phyloP scores from a whole-genome alignment of 2,329 filamentous ascomycete genomes.

The Aspergillus intermedius region DNA sequence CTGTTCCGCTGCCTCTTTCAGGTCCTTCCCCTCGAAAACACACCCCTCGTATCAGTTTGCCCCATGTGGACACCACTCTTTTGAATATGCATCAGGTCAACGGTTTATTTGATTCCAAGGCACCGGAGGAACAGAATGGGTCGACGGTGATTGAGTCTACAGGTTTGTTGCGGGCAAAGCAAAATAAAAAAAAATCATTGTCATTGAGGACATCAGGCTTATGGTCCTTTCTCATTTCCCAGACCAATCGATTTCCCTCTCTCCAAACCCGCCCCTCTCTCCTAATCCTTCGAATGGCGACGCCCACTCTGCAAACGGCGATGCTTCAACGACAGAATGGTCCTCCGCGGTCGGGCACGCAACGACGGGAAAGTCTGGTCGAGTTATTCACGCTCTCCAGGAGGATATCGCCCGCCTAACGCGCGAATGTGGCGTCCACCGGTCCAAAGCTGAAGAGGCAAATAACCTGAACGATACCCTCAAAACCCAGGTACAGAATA shows the following conservation, averaged over 20 bases:
- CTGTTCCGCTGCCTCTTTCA: constrained; percentile 12
- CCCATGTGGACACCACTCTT: constrained; percentile 33
- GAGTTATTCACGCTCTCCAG: constrained; percentile 46
- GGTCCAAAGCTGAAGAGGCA: constrained; percentile 41
- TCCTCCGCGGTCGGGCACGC: constrained; percentile 46
- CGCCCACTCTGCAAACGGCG: constrained; percentile 17
- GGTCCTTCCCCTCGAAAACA: constrained; percentile 15
- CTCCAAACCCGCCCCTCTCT: constrained; percentile 1
- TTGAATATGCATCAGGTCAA: constrained; percentile 40
- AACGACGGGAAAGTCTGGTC: constrained; percentile 44
- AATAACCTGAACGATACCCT: constrained; percentile 42
- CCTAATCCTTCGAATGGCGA: constrained; percentile 24
- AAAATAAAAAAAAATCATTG: no score
- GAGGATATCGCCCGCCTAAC: constrained; percentile 45
- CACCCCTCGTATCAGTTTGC: constrained; percentile 31
- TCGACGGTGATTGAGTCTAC: constrained; percentile 12
- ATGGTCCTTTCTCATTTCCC: not conserved
- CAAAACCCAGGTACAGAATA: constrained; percentile 40
- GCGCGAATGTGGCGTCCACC: constrained; percentile 41
- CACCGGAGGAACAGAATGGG: constrained; percentile 20
- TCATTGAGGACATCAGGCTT: no score
- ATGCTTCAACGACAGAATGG: constrained; percentile 35
- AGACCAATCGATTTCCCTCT: constrained; percentile 3
- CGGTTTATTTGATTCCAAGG: constrained; percentile 28
- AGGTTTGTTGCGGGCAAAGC: constrained; percentile 15